A percentile compares a stretch with the other conserved stretches of the same genome.
These are phyloP conservation scores for Orbilia quercus DNA, from an alignment of 2,329 filamentous ascomycete genomes.

Conservation along the genomic window DNA sequence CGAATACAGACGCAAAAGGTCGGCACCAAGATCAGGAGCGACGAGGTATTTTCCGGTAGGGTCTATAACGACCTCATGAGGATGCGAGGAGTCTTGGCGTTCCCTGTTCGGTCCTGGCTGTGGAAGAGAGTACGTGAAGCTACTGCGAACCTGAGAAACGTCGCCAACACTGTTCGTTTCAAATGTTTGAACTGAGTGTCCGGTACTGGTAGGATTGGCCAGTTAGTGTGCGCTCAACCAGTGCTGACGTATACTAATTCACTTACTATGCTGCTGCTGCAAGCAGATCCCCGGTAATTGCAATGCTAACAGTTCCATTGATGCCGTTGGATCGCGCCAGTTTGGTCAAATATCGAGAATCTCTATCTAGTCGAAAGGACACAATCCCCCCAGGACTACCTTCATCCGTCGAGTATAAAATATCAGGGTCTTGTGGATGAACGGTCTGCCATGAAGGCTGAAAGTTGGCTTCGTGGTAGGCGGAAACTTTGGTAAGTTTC, in stretches of 20 bases:
- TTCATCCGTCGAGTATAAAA: conserved; percentile 44
- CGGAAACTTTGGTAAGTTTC: conserved; percentile 19
- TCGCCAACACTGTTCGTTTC: conserved; percentile 28
- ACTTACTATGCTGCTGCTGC: conserved; percentile 47
- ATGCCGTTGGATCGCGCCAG: conserved; percentile 32
- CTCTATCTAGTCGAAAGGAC: conserved; percentile 30
- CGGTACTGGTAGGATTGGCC: conserved; percentile 3
- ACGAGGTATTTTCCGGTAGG: conserved; percentile 73
- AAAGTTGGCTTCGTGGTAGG: conserved; percentile 26
- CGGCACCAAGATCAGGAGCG: conserved; percentile 74
- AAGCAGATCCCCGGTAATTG: conserved; percentile 21
- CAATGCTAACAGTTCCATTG: conserved; percentile 53
- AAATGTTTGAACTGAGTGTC: conserved; percentile 42
- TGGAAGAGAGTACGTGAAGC: conserved; percentile 52
- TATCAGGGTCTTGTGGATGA: conserved; percentile 24
- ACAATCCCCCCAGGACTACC: conserved; percentile 41
- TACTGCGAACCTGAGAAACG: conserved; percentile 36
- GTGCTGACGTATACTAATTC: not conserved
- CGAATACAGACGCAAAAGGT: conserved; percentile 71
- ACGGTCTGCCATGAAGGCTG: conserved; percentile 46
- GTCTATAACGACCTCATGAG: conserved; percentile 73
- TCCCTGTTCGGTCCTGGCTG: conserved; percentile 49
- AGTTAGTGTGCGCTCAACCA: not conserved
- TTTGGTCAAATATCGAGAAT: conserved; percentile 23
- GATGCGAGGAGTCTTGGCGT: conserved; percentile 71